These are phyloP conservation scores for Euphorbia celastroides DNA, from an alignment of 441 rosid genomes.

Conservation along the genomic window DNA sequence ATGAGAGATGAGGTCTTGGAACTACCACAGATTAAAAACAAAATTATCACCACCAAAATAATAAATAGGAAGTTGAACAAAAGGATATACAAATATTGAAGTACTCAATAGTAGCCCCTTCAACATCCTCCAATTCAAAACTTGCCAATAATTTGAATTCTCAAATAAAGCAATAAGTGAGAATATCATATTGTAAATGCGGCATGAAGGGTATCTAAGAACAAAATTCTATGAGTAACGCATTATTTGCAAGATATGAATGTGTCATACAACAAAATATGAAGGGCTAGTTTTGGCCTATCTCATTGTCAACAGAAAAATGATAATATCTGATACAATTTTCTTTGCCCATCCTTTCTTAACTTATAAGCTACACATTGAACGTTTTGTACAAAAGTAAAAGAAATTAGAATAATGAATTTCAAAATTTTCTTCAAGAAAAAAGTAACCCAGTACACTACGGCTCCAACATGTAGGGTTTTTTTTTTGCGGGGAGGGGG, in stretches of 20 bases:
- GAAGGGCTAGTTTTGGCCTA: neutral
- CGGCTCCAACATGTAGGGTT: too few species aligned
- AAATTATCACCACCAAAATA: slow-evolving; percentile 3
- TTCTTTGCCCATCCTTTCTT: neutral
- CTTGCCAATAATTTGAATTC: neutral
- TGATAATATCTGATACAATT: neutral
- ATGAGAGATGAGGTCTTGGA: slow-evolving; percentile 96
- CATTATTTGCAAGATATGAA: neutral
- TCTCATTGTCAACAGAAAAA: neutral
- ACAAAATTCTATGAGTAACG: neutral
- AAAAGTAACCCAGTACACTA: too few species aligned
- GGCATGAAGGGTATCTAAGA: neutral
- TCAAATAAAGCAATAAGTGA: neutral
- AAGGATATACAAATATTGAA: neutral
- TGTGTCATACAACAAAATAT: neutral
- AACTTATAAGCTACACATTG: neutral
- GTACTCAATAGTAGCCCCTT: neutral
- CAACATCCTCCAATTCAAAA: neutral
- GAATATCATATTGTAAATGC: neutral
- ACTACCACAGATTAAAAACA: slow-evolving; percentile 40
- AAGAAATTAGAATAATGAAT: neutral
- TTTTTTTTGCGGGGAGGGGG: too few species aligned
- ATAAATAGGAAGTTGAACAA: neutral
- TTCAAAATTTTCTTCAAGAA: too few species aligned
- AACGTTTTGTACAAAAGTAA: neutral